Conservation (phyloP, 148 eudicot species). For the Cornus kousa region DNA sequence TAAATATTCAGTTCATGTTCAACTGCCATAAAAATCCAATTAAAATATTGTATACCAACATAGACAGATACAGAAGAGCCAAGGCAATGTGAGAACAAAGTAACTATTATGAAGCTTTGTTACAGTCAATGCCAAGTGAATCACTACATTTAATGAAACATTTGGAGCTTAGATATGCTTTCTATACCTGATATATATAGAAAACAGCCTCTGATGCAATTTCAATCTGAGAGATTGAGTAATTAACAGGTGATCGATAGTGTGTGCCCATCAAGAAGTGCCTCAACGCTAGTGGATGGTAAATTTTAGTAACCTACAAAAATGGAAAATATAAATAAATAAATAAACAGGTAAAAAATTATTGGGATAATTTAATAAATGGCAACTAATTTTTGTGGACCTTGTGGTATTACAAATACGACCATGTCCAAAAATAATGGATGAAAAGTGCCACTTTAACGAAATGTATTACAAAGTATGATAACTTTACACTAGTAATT, state of each 20-base stretch:
- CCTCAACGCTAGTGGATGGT: constrained; percentile 94
- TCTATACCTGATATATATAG: constrained; percentile 69
- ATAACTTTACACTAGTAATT: too few relatives aligned
- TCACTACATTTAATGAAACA: background rate
- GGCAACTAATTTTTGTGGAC: too few relatives aligned
- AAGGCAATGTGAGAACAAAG: background rate
- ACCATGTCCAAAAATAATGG: too few relatives aligned
- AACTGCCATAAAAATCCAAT: background rate
- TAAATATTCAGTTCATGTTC: background rate
- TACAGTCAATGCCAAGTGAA: background rate
- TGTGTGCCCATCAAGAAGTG: constrained; percentile 74
- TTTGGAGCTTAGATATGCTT: background rate
- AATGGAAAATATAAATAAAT: constrained; percentile 7
- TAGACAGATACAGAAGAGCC: background rate
- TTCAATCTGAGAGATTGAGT: constrained; percentile 65
- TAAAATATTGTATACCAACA: too few relatives aligned
- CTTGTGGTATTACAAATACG: too few relatives aligned
- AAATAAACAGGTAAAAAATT: background rate
- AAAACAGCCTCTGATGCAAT: constrained; percentile 69
- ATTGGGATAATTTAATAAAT: too few relatives aligned
- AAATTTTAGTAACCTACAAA: constrained; percentile 59
- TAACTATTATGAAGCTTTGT: background rate
- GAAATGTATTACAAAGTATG: too few relatives aligned
- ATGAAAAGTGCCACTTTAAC: too few relatives aligned
- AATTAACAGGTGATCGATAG: constrained; percentile 82